phyloP scores from a whole-genome alignment of 106 monocot species.

The Acorus calamus region DNA sequence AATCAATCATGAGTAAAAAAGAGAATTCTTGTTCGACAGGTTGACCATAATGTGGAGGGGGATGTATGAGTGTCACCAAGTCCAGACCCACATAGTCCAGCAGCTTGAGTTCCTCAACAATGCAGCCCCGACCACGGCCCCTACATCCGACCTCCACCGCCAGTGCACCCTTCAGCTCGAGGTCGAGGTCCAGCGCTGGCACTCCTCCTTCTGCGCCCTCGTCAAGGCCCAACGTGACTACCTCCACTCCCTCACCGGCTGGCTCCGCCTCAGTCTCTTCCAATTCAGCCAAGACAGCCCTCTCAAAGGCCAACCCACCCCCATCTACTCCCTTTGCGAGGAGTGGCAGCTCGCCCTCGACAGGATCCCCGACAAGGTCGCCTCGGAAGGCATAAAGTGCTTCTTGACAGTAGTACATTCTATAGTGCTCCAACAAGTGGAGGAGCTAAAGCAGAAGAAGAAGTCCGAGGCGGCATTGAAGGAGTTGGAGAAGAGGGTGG shows the following conservation, averaged over 20 bases:
- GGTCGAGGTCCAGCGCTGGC: slow-evolving; percentile 67
- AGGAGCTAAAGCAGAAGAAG: slow-evolving; percentile 73
- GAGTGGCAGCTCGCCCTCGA: slow-evolving; percentile 93
- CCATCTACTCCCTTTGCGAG: slow-evolving; percentile 66
- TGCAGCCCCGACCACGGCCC: slow-evolving; percentile 13
- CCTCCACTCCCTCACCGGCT: slow-evolving; percentile 68
- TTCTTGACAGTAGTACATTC: slow-evolving; percentile 67
- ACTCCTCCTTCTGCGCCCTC: slow-evolving; percentile 64
- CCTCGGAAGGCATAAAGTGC: slow-evolving; percentile 86
- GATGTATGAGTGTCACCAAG: slow-evolving; percentile 96
- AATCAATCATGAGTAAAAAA: too few relatives aligned
- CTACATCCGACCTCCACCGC: slow-evolving; percentile 62
- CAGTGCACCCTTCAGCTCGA: slow-evolving; percentile 78
- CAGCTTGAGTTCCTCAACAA: slow-evolving; percentile 59
- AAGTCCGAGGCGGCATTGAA: slow-evolving; percentile 39
- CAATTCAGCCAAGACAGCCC: slow-evolving; percentile 38
- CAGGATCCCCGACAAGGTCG: slow-evolving; percentile 73
- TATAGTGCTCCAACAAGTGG: slow-evolving; percentile 64
- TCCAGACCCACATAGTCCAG: slow-evolving; percentile 94
- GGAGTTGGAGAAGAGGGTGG: slow-evolving; percentile 48
- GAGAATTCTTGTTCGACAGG: slow-evolving; percentile 13
- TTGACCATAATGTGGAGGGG: slow-evolving; percentile 83
- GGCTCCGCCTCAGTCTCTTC: slow-evolving; percentile 89
- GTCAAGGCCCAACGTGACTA: slow-evolving; percentile 80
- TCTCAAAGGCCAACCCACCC: slow-evolving; percentile 17